These are phyloP conservation scores for Adansonia digitata DNA, from an alignment of 345 rosid species.

Conservation along the genomic window DNA sequence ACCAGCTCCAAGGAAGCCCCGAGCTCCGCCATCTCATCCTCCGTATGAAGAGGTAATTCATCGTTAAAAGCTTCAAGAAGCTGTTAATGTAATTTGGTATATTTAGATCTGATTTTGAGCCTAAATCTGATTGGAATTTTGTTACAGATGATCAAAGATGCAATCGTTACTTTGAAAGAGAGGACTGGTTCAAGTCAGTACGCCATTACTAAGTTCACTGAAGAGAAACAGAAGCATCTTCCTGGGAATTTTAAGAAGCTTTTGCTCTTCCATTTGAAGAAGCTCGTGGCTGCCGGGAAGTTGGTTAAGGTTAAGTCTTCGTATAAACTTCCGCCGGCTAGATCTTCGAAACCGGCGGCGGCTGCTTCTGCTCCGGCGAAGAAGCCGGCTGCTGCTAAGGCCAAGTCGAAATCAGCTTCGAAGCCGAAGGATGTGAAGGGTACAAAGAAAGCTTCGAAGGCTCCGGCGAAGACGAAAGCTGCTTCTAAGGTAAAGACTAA, in stretches of 20 bases:
- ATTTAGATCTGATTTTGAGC: too few relatives aligned
- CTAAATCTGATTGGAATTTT: neutral
- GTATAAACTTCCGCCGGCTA: constrained; percentile 54
- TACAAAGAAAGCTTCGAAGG: constrained; percentile 18
- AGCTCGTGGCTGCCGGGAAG: constrained; percentile 57
- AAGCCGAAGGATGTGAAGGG: constrained; percentile 26
- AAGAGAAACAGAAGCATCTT: constrained; percentile 68
- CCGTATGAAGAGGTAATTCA: constrained; percentile 57
- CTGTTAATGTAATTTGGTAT: neutral
- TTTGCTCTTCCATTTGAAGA: constrained; percentile 51
- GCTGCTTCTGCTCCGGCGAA: constrained; percentile 26
- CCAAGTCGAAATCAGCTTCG: constrained; percentile 31
- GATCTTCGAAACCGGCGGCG: constrained; percentile 25
- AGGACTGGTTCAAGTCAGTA: constrained; percentile 84
- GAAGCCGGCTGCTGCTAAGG: constrained; percentile 26
- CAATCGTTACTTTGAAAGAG: constrained; percentile 65
- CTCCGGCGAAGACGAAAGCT: constrained; percentile 21
- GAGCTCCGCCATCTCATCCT: constrained; percentile 44
- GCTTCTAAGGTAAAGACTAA: constrained; percentile 29
- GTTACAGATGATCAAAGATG: constrained; percentile 71
- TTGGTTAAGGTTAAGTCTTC: constrained; percentile 69
- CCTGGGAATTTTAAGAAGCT: constrained; percentile 64
- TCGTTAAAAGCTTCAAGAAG: neutral
- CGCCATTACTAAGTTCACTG: constrained; percentile 73
- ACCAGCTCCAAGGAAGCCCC: constrained; percentile 37